Base-by-base conservation (phyloP, 2,329 filamentous ascomycete genomes). In the Epichloe scottii region DNA sequence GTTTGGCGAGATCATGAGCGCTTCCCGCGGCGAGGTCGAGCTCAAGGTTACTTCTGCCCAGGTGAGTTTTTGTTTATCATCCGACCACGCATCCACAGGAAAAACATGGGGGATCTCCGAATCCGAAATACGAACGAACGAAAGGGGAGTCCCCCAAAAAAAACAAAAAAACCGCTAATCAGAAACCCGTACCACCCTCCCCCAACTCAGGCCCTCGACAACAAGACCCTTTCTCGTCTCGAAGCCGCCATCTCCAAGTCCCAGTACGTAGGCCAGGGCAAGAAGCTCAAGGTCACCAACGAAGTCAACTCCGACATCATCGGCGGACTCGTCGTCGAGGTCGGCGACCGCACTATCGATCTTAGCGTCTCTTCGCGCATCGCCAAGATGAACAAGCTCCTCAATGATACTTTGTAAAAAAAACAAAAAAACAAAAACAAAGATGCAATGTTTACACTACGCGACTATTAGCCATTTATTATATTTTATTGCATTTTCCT, bases 341-440 rank as follows among this genome's bases (percentile, higher is more conserved):
- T 97, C 61, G 91, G 90, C 65, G 91, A 97, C 79, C 87, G 91
- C 68, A 97, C 91, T 70, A 95, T 98, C 68, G 93, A 98, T 74
- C 85, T 96, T 62, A 93, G 86, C 73, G 90, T 98, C 66, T 91
- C 91, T 47, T 78, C 87, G 69, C 94, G 91, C 81, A 85, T 98
- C 72, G 81, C 87, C 70, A 95, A 89, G 83, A 88, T 98, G 82
- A 98, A 98, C 88, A 98, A 97, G 85, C 84, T 95, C 70, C 86
- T 98, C 68, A 90, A 81, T 62, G 93, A 98, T 75, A 80, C 85
- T 72, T 78, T 98, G 87, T 98, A 95, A 87, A 89, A 57, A 50
- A 53, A 57, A 45, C 51, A 57, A 59, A 52, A 6, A 1, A n/a
- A n/a, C n/a, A 89, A 57, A 50, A 53, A 57, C 42, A 51, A 57